phyloP scores from a whole-genome alignment of 2,329 filamentous ascomycete species.

The Trichoderma sp. region DNA sequence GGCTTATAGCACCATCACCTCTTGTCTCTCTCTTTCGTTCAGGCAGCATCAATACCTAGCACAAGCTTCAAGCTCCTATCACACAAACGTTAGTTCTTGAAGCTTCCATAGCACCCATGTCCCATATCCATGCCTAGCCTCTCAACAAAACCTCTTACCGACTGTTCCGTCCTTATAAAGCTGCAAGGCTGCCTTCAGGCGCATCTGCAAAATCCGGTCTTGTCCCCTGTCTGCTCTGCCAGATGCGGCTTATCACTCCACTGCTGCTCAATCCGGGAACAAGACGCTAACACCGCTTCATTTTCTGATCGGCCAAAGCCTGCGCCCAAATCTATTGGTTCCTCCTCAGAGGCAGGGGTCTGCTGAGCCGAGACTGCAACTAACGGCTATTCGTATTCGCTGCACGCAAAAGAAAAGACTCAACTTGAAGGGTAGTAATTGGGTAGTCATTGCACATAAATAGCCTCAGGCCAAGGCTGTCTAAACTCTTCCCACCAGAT shows the following conservation, averaged over 20 bases:
- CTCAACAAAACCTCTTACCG: constrained; percentile 3
- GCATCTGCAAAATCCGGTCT: background rate
- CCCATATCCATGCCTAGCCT: background rate
- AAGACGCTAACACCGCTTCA: background rate
- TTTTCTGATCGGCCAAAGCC: background rate
- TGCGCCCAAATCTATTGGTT: background rate
- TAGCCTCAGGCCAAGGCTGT: constrained; percentile 8
- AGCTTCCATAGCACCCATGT: background rate
- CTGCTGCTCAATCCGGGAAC: background rate
- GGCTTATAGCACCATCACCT: background rate
- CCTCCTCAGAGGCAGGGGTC: background rate
- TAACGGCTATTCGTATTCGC: background rate
- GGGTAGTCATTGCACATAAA: constrained; percentile 16
- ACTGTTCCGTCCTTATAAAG: background rate
- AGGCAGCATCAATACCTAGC: background rate
- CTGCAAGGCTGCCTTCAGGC: background rate
- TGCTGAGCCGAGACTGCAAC: background rate
- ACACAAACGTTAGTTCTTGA: background rate
- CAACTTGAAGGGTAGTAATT: background rate
- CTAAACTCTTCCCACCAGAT: background rate
- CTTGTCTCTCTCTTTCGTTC: background rate
- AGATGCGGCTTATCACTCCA: background rate
- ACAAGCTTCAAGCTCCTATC: background rate
- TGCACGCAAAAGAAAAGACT: background rate
- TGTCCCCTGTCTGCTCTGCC: background rate